phyloP scores from a whole-genome alignment of 306 rosid genomes.

The Cicer judaicum region DNA sequence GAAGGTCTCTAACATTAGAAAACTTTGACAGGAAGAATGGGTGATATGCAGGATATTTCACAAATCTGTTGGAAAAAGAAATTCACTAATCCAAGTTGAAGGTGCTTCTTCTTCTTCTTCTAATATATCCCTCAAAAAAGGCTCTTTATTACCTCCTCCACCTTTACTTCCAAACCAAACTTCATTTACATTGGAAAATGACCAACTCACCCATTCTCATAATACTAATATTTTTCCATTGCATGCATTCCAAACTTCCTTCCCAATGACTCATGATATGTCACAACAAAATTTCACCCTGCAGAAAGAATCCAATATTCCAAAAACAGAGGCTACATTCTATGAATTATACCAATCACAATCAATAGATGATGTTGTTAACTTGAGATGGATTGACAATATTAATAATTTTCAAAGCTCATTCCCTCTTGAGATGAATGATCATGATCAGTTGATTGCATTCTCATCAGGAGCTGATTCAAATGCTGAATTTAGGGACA shows the following conservation, averaged over 20 bases:
- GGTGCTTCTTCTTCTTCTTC: background rate
- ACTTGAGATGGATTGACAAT: conserved; percentile 7
- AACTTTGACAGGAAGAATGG: conserved; percentile 74
- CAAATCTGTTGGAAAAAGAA: conserved; percentile 63
- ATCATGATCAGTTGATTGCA: background rate
- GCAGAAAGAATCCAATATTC: background rate
- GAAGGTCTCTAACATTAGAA: background rate
- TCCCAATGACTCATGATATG: conserved; percentile 7
- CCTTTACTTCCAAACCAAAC: conserved; percentile 9
- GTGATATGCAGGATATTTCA: conserved; percentile 84
- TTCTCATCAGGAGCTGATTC: conserved; percentile 23
- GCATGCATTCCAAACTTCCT: conserved; percentile 30
- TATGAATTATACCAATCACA: conserved; percentile 14
- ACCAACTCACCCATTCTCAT: conserved; percentile 17
- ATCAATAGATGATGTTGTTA: background rate
- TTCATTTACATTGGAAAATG: conserved; percentile 33
- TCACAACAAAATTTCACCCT: background rate
- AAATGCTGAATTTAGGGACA: conserved; percentile 20
- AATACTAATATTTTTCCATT: conserved; percentile 26
- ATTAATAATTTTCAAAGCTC: background rate
- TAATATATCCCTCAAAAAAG: conserved; percentile 3
- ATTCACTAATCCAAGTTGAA: conserved; percentile 31
- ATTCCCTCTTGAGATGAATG: conserved; percentile 4
- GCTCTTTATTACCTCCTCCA: background rate
- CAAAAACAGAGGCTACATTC: conserved; percentile 15